Evolutionary conservation across 768 basidiomycete species (phyloP).

Genomic region (Macrolepiota dolichaula): DNA sequence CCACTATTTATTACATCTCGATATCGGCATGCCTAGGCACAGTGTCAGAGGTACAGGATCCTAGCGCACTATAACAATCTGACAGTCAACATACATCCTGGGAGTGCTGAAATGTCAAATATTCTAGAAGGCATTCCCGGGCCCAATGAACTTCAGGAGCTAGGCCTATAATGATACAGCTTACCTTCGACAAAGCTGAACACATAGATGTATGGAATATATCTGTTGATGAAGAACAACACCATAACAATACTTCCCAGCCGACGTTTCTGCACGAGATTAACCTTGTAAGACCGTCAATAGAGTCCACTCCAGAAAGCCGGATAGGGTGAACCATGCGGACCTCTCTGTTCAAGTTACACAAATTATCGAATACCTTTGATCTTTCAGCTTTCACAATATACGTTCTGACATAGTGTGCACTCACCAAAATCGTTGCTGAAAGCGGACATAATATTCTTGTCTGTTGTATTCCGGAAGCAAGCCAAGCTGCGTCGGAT

Average conservation of each 20-base stretch:
- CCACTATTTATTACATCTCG: not conserved
- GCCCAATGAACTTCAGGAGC: not conserved
- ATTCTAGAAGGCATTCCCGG: not conserved
- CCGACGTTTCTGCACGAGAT: constrained; percentile 7
- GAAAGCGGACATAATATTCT: not conserved
- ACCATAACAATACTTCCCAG: not conserved
- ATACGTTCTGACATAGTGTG: too few relatives aligned
- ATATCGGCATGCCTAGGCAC: not conserved
- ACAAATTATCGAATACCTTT: constrained; percentile 3
- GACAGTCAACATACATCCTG: not conserved
- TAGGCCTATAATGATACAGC: not conserved
- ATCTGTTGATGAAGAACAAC: constrained; percentile 7
- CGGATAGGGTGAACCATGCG: not conserved
- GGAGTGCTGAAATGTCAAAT: not conserved
- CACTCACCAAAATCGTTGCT: not conserved
- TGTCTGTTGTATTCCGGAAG: not conserved
- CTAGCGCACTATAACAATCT: not conserved
- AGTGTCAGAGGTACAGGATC: too few relatives aligned
- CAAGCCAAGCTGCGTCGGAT: not conserved
- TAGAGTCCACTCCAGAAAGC: not conserved
- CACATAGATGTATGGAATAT: not conserved
- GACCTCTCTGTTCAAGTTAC: constrained; percentile 1
- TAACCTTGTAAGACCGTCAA: constrained; percentile 2
- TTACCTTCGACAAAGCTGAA: not conserved
- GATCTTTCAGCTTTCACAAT: not conserved